Evolutionary conservation across 1,284 basidiomycete species (phyloP), one percentile per base, ranked within the genome.

Genomic region (Leccinum angustisporum): DNA sequence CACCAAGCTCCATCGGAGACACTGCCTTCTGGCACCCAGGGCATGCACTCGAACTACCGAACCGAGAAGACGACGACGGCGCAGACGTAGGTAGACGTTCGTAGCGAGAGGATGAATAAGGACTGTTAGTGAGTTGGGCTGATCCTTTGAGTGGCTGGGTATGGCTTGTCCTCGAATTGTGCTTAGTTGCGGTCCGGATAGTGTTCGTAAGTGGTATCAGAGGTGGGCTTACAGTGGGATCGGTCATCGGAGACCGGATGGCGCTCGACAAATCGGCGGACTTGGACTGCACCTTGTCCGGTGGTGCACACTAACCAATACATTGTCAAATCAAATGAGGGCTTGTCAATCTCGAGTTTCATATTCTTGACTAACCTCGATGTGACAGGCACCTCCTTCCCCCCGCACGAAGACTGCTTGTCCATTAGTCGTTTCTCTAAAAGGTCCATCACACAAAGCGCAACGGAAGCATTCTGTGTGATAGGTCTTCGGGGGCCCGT

Each of bases 381-480:
- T 72, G 77, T 93, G 90, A 70, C 86, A 89, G 57, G 86, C 85
- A n/a, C 88, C 87, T 40, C 79, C 78, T 27, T 82, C 80, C 14
- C 81, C 82, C 60, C 85, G 81, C 14, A 91, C 85, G 71, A 90
- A 92, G 30, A 85, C 77, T 6, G 88, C 84, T 64, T 86, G 83
- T 4, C 87, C 86, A 31, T 78, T 81, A 54, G 78, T 77, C 40
- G 78, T 78, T 68, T 89, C 88, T 64, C 82, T 83, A 67, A 93
- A 91, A 6, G 80, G 69, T 9, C 82, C 80, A 53, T 83, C 77
- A 68, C 91, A 93, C 25, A 88, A 77, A 27, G 75, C 78, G 68
- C 91, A 93, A 61, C 81, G 83, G 74, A 93, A 92, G 70, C 91
- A 93, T 48, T 84, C 80, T 3, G 82, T 80, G 65, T 93, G 91